Conservation (phyloP, 2,329 filamentous ascomycete genomes). For the Thyridium curvatum region DNA sequence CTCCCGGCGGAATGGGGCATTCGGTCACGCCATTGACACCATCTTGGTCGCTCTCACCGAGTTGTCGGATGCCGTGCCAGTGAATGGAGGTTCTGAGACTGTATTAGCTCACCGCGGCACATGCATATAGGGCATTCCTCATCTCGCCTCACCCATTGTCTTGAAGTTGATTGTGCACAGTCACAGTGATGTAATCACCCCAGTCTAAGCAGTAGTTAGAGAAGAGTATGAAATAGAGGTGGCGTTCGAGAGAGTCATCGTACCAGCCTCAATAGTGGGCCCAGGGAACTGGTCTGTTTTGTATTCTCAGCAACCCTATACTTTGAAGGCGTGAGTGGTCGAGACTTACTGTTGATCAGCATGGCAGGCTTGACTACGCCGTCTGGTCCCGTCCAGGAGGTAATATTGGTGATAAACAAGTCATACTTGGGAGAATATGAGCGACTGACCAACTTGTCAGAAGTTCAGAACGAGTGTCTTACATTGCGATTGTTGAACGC, state of each 20-base stretch:
- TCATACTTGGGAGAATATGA: constrained; percentile 5
- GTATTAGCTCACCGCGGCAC: background rate
- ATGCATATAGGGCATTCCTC: background rate
- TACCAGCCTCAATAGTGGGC: constrained; percentile 6
- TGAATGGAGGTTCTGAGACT: constrained; percentile 31
- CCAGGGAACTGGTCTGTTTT: constrained; percentile 7
- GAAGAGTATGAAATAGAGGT: background rate
- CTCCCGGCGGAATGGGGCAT: constrained; percentile 30
- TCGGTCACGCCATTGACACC: constrained; percentile 38
- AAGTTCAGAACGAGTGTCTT: no score
- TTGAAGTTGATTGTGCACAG: constrained; percentile 59
- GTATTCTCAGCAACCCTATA: background rate
- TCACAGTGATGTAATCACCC: constrained; percentile 49
- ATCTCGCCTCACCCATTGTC: constrained; percentile 23
- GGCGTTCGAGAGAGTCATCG: background rate
- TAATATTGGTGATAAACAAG: constrained; percentile 6
- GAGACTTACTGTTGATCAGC: constrained; percentile 12
- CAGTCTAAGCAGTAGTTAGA: constrained; percentile 32
- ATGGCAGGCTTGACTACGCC: constrained; percentile 7
- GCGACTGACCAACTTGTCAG: no score
- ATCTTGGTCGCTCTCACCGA: constrained; percentile 33
- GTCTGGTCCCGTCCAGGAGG: constrained; percentile 11
- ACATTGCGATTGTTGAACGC: no score
- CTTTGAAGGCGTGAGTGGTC: background rate
- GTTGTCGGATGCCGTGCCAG: constrained; percentile 41